These are phyloP conservation scores for Cicer cuneatum DNA, from an alignment of 306 rosid species.

Conservation along the genomic window DNA sequence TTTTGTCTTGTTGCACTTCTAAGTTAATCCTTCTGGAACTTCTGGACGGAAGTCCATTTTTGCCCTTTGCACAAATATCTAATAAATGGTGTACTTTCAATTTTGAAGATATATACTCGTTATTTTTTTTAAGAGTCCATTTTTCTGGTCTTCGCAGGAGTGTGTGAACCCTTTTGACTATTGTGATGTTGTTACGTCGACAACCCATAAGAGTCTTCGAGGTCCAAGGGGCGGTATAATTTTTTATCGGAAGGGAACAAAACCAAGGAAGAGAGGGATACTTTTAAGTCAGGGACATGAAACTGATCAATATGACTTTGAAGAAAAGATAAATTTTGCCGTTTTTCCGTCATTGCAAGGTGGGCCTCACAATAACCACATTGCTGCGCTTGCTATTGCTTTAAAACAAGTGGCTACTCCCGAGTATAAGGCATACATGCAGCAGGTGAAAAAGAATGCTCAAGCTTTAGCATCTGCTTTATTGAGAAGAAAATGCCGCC, in stretches of 20 bases:
- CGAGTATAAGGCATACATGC: constrained; percentile 86
- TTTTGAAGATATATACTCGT: constrained; percentile 20
- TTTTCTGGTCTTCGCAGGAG: constrained; percentile 59
- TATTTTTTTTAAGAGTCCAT: constrained; percentile 3
- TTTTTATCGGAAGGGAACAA: constrained; percentile 81
- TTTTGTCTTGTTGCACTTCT: constrained; percentile 1
- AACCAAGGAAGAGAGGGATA: constrained; percentile 82
- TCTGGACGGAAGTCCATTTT: neutral
- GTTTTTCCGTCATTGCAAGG: constrained; percentile 97
- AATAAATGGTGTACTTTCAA: neutral
- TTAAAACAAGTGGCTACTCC: constrained; percentile 89
- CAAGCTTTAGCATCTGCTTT: constrained; percentile 87
- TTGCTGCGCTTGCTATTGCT: constrained; percentile 97
- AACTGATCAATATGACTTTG: constrained; percentile 78
- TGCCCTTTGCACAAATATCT: neutral
- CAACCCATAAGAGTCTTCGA: constrained; percentile 98
- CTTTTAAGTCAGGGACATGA: constrained; percentile 72
- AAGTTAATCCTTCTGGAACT: constrained; percentile 7
- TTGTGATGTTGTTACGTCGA: constrained; percentile 95
- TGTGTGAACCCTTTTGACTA: constrained; percentile 87
- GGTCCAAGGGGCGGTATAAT: constrained; percentile 99
- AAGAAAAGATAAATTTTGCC: constrained; percentile 90
- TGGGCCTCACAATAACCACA: constrained; percentile 97
- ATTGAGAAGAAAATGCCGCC: constrained; percentile 75
- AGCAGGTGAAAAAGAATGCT: constrained; percentile 94